These are phyloP conservation scores for Plasmodium adleri DNA, from an alignment of 169 alveolate genomes.

Conservation along the genomic window DNA sequence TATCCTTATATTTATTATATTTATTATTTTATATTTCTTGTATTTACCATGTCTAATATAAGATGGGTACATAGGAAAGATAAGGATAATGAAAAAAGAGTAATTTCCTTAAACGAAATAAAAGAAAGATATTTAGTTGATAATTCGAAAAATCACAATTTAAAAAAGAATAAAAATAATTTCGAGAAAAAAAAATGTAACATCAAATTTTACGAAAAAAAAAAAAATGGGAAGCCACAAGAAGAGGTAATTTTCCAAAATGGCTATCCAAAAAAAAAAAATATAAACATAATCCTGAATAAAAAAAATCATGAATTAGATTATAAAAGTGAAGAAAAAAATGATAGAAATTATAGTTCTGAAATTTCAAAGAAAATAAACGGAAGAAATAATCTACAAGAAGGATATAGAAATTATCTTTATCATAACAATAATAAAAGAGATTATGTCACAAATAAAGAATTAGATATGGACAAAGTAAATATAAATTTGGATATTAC, in stretches of 20 bases:
- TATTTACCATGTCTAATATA: conserved; percentile 36
- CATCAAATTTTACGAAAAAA: not conserved
- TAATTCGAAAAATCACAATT: not conserved
- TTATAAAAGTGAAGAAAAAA: not conserved
- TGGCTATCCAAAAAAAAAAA: not conserved
- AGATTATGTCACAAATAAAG: not conserved
- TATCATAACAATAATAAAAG: not conserved
- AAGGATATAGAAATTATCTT: not conserved
- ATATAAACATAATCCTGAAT: not conserved
- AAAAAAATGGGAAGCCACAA: not conserved
- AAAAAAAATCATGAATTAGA: not conserved
- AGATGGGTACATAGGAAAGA: conserved; percentile 73
- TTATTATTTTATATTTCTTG: conserved; percentile 2
- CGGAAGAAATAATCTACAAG: not conserved
- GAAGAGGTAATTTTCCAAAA: conserved; percentile 1
- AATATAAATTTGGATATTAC: conserved; percentile 56
- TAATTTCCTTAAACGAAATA: conserved; percentile 51
- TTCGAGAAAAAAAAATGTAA: not conserved
- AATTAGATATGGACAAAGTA: not conserved
- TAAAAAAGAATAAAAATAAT: not conserved
- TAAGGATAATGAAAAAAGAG: conserved; percentile 26
- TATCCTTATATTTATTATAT: not conserved
- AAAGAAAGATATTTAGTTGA: conserved; percentile 58
- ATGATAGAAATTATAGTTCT: not conserved
- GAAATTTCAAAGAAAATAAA: not conserved